Conservation (phyloP, 1,284 basidiomycete genomes). For the Paramarasmius palmivorus region DNA sequence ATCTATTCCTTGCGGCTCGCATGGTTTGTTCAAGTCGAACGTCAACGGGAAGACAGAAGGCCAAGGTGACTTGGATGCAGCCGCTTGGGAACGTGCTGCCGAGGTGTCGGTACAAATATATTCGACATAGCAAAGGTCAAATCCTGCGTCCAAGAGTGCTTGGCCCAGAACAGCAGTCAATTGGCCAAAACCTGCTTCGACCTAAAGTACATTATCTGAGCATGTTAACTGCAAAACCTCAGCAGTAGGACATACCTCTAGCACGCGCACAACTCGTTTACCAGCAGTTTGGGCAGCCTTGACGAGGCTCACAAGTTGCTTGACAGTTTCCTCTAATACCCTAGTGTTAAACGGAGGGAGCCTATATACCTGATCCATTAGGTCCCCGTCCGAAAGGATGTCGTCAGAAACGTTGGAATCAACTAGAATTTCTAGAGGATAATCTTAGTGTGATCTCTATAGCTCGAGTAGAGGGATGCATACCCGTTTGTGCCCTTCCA, state of each 20-base stretch:
- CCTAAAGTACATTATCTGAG: background rate
- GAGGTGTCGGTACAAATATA: slow-evolving; percentile 23
- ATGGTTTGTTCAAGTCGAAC: slow-evolving; percentile 19
- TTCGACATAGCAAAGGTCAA: slow-evolving; percentile 20
- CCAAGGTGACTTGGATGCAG: slow-evolving; percentile 19
- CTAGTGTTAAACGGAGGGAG: slow-evolving; percentile 17
- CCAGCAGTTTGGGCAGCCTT: slow-evolving; percentile 12
- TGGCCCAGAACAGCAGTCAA: slow-evolving; percentile 21
- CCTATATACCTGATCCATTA: slow-evolving; percentile 22
- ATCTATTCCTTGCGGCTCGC: slow-evolving; percentile 19
- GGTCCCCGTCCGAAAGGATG: slow-evolving; percentile 21
- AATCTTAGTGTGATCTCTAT: background rate
- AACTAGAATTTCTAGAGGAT: background rate
- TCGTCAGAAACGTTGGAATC: slow-evolving; percentile 16
- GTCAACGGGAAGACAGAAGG: slow-evolving; percentile 18
- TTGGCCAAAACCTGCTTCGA: slow-evolving; percentile 19
- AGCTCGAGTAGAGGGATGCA: background rate
- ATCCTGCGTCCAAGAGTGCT: slow-evolving; percentile 17
- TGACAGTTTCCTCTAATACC: slow-evolving; percentile 17
- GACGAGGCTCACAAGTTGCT: slow-evolving; percentile 18
- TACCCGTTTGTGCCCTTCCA: background rate
- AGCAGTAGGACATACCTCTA: slow-evolving; percentile 27
- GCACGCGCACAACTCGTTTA: slow-evolving; percentile 22
- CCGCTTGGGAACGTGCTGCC: slow-evolving; percentile 20
- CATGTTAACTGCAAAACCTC: background rate